Percentiles rank a stretch among this genome's conserved stretches.
Conservation (phyloP, 148 eudicot species). For the Spergularia marina region DNA sequence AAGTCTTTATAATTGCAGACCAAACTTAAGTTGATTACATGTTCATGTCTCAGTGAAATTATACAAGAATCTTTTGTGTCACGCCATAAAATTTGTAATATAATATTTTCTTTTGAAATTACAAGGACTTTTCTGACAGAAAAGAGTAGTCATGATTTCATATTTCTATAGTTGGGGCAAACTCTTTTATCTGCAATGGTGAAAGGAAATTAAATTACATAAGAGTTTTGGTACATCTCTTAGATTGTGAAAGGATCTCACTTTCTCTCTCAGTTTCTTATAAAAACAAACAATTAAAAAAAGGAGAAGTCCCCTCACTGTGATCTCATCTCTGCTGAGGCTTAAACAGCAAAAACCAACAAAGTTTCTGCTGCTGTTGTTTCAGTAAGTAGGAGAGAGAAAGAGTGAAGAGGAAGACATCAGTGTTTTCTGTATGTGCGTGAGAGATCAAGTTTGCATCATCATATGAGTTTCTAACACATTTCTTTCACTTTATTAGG, state of each 20-base stretch:
- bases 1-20: neutral
- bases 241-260: conserved; percentile 39
- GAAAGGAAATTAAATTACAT: conserved; percentile 17
- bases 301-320: neutral
- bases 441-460: conserved; percentile 30
- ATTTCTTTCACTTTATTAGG: conserved; percentile 26
- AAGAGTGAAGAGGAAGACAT: no score
- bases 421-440: neutral
- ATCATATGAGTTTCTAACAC: neutral
- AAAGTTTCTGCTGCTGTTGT: conserved; percentile 12
- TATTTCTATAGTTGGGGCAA: conserved; percentile 22
- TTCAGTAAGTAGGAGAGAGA: neutral
- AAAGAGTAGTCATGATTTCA: conserved; percentile 22
- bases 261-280: conserved; percentile 22
- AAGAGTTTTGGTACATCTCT: conserved; percentile 11
- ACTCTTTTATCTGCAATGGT: conserved; percentile 28
- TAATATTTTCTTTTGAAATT: neutral
- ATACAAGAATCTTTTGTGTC: conserved; percentile 35
- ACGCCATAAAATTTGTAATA: conserved; percentile 22
- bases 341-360: conserved; percentile 30
- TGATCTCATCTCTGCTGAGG: conserved; percentile 30
- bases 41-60: neutral
- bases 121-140: conserved; percentile 14
- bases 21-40: neutral
- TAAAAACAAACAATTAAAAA: neutral